Base-by-base conservation (phyloP, 352 stramenopile species). In the Phytophthora pistaciae region DNA sequence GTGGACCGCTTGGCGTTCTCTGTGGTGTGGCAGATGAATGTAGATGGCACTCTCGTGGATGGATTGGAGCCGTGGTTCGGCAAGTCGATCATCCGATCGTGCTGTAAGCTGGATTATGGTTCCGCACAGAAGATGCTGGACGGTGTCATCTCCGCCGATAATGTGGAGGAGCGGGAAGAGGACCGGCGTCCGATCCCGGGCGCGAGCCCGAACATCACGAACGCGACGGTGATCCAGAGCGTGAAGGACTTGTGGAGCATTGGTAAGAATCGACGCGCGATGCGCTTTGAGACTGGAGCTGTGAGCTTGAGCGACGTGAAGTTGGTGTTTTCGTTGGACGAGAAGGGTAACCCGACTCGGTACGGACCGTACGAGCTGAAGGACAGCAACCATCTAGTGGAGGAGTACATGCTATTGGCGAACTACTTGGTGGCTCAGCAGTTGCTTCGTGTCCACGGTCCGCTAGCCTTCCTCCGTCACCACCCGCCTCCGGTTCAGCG, bases 391-490 rank as follows among this genome's bases (percentile, higher is more conserved):
- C 81, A 91, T 6, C 75, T 99, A 10, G 91, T 99, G 8, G 97
- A 99, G 80, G 98, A 99, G 78, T 99, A 98, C 82, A 99, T 99
- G 98, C 84, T 99, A 5, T 70, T 99, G 29, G 98, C 98, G 5
- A 99, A 99, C 72, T 99, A 98, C 67, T 78, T 99, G 13, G 98
- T 99, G 18, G 98, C 98, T 18, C 92, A 99, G 69, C 88, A 98
- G 27, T 80, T 99, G 13, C 91, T 99, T 46, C 91, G 92, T 21
- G 84, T 95, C 23, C 86, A 95, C 25, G 89, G 88, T 0, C 82
- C 87, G n/a, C 57, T 93, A 21, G 95, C 96, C 5, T 91, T 99
- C 33, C 74, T 99, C 3, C 90, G 97, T 36, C 80, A 94, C 65
- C 97, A 99, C 59, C 80, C 85, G 2, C 74, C 84, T 38, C 97